A percentile compares a stretch with the other conserved stretches of the same genome.
These are phyloP conservation scores for Trametes gibbosa DNA, from an alignment of 768 basidiomycete genomes.

Conservation along the genomic window DNA sequence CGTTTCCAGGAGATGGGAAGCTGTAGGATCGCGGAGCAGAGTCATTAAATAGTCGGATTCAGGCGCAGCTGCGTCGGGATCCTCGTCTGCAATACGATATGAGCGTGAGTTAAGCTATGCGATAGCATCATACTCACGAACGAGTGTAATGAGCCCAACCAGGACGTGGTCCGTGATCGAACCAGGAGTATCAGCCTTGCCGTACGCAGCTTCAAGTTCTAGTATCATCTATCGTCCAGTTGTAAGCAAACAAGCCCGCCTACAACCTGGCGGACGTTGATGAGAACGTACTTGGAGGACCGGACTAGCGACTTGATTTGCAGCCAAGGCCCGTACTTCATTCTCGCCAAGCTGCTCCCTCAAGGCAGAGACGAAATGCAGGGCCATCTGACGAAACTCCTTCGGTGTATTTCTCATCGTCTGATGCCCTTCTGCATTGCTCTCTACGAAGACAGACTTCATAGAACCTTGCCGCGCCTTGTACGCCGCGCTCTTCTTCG, in stretches of 20 bases:
- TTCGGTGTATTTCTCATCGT: conserved; percentile 25
- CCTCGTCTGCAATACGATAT: conserved; percentile 33
- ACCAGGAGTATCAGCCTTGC: conserved; percentile 51
- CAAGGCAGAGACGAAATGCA: conserved; percentile 49
- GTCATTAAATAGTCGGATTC: conserved; percentile 81
- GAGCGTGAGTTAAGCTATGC: background rate
- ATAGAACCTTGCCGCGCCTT: conserved; percentile 78
- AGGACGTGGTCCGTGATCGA: conserved; percentile 83
- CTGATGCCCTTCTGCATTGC: conserved; percentile 30
- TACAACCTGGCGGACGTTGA: too few relatives aligned
- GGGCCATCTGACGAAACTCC: conserved; percentile 46
- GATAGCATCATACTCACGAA: conserved; percentile 44
- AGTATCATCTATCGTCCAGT: conserved; percentile 59
- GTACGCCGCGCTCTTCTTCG: conserved; percentile 82
- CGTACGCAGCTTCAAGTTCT: conserved; percentile 75
- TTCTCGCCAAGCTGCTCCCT: conserved; percentile 57
- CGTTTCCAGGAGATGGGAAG: conserved; percentile 88
- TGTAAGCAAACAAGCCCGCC: too few relatives aligned
- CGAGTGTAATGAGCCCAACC: conserved; percentile 67
- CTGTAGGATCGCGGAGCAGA: conserved; percentile 80
- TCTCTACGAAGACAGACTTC: conserved; percentile 69
- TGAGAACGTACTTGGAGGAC: conserved; percentile 56
- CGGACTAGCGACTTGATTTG: conserved; percentile 75
- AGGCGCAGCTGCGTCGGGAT: conserved; percentile 31
- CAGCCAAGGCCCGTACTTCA: conserved; percentile 75